Evolutionary conservation across 306 rosid genomes (phyloP).

Genomic region (Cucurbita argyrosperma): DNA sequence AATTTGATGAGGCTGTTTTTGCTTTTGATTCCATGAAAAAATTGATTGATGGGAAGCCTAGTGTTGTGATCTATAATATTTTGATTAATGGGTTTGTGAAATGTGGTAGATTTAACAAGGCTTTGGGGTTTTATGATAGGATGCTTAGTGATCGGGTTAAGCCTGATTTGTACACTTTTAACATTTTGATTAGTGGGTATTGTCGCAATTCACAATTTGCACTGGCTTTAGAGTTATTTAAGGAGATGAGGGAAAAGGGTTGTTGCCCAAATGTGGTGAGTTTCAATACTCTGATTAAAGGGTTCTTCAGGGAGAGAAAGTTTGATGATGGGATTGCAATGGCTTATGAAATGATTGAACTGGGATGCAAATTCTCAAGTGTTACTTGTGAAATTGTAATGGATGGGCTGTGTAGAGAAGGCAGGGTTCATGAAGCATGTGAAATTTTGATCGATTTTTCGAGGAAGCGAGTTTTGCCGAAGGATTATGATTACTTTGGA

Average conservation of each 20-base stretch:
- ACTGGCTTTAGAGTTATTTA: slow-evolving; percentile 54
- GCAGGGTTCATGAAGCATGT: slow-evolving; percentile 26
- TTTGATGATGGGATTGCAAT: slow-evolving; percentile 57
- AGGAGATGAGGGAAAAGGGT: slow-evolving; percentile 61
- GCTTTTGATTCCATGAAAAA: slow-evolving; percentile 45
- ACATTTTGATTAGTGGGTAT: slow-evolving; percentile 67
- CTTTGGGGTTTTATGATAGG: slow-evolving; percentile 35
- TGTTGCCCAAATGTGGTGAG: slow-evolving; percentile 68
- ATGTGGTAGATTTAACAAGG: slow-evolving; percentile 26
- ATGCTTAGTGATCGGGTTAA: slow-evolving; percentile 38
- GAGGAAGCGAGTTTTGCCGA: slow-evolving; percentile 42
- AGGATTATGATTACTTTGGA: slow-evolving; percentile 45
- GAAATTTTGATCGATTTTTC: slow-evolving; percentile 42
- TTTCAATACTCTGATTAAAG: slow-evolving; percentile 71
- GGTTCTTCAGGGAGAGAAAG: slow-evolving; percentile 54
- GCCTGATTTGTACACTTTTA: slow-evolving; percentile 66
- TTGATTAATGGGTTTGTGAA: slow-evolving; percentile 77
- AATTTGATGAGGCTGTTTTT: slow-evolving; percentile 34
- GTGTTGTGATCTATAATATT: slow-evolving; percentile 35
- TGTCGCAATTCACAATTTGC: slow-evolving; percentile 44
- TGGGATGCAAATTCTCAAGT: slow-evolving; percentile 36
- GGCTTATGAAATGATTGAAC: slow-evolving; percentile 70
- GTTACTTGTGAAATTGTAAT: slow-evolving; percentile 76
- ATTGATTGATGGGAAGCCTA: slow-evolving; percentile 58
- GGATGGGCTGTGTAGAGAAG: slow-evolving; percentile 54